Conservation (phyloP, 225 moss, liverwort and hornwort genomes). For the Polytrichum commune region DNA sequence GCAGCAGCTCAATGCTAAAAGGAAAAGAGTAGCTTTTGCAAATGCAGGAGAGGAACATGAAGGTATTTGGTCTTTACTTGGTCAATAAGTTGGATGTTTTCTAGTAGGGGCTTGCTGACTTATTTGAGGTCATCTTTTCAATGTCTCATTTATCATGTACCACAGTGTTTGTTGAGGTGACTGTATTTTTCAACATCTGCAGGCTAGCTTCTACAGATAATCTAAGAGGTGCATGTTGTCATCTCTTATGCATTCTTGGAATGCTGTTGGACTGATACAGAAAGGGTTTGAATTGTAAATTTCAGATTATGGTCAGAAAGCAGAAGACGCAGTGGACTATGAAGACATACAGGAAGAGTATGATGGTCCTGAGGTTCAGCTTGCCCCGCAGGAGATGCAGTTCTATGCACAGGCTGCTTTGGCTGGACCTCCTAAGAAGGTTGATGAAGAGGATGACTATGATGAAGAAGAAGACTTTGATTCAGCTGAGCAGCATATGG, state of each 20-base stretch:
- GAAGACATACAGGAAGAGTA: slow-evolving; percentile 71
- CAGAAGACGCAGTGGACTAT: slow-evolving; percentile 67
- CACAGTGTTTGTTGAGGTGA: too few species aligned
- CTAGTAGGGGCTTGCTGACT: background rate
- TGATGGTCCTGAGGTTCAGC: slow-evolving; percentile 56
- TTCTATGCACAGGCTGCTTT: slow-evolving; percentile 66
- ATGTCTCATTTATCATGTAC: too few species aligned
- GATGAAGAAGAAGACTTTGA: slow-evolving; percentile 61
- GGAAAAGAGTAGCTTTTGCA: slow-evolving; percentile 28
- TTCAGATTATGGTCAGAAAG: slow-evolving; percentile 62
- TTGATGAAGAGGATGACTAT: slow-evolving; percentile 57
- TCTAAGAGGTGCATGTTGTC: too few species aligned
- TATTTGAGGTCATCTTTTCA: too few species aligned
- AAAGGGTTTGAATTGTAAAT: background rate
- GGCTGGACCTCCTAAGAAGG: slow-evolving; percentile 32
- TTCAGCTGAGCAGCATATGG: slow-evolving; percentile 15
- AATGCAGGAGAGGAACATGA: slow-evolving; percentile 42
- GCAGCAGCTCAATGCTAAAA: slow-evolving; percentile 53
- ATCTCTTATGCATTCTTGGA: too few species aligned
- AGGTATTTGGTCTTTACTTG: slow-evolving; percentile 29
- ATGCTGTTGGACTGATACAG: background rate
- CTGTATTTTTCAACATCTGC: too few species aligned
- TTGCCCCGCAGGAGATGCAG: slow-evolving; percentile 46
- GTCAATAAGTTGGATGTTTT: background rate
- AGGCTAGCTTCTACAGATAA: too few species aligned